Evolutionary conservation across 129 eudicot genomes (phyloP), one percentile per base, ranked within the genome.

Genomic region (Centrapalus pauciflorus): DNA sequence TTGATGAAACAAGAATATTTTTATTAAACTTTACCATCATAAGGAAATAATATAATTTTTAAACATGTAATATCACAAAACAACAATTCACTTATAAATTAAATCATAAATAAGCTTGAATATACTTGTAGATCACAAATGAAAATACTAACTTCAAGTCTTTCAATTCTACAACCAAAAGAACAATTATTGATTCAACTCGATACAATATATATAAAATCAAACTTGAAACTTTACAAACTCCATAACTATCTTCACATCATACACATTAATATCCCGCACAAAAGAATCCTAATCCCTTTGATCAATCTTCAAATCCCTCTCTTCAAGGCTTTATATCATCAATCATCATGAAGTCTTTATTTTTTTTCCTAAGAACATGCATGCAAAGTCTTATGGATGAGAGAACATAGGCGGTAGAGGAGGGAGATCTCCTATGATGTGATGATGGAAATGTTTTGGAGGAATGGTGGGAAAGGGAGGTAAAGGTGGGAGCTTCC

Each of bases 371-470:
- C 60, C 19, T 33, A 32, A 58, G 46, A 61, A 38, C 65, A 64
- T 29, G 33, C 35, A 64, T 41, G 24, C 16, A 0, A 55, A 14
- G 10, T 24, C 49, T 70, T 79, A 72, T 12, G 77, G 70, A 46
- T 41, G 77, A 52, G 81, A 73, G 61, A 45, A 70, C 19, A 35
- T 61, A 30, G 81, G 85, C 43, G 86, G 82, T 32, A 67, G 60
- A 7, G 79, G 79, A 26, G 82, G 76, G 24, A 71, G 35, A 59
- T 71, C 48, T 19, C 70, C 60, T 40, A 50, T 30, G 51, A 76
- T 76, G 66, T 66, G 82, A 68, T 79, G 84, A 69, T 75, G 77
- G 60, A 61, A 61, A 55, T 52, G 7, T 55, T 78, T 78, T 57
- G 77, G 77, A 33, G 77, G 82, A 64, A 71, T 13, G 61, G 69